Percentiles rank a stretch among this genome's conserved stretches.
These are phyloP conservation scores for Cryptosporidium bovis DNA, from an alignment of 169 alveolate species.

Conservation along the genomic window DNA sequence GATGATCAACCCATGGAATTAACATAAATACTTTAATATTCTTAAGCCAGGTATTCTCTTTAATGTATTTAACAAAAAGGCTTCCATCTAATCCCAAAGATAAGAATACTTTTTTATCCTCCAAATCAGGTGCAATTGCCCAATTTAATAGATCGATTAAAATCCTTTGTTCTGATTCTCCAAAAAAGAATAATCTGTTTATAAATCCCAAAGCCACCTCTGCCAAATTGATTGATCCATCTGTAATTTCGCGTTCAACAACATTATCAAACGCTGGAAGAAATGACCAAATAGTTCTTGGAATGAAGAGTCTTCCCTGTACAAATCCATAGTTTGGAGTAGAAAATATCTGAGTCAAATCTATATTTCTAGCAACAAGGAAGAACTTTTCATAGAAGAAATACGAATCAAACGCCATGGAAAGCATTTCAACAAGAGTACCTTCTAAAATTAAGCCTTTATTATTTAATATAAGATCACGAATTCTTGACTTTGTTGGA, in stretches of 20 bases:
- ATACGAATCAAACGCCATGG: conserved; percentile 3
- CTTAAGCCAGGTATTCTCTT: background rate
- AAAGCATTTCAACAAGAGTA: background rate
- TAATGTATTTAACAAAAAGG: conserved; percentile 1
- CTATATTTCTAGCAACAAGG: conserved; percentile 1
- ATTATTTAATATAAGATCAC: background rate
- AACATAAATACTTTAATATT: background rate
- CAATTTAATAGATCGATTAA: conserved; percentile 3
- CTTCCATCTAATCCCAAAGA: background rate
- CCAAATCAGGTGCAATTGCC: background rate
- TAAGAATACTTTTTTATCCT: conserved; percentile 7
- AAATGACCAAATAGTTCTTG: conserved; percentile 10
- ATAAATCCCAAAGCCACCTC: conserved; percentile 23
- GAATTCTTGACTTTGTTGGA: background rate
- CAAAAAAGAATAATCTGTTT: background rate
- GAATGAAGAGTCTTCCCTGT: conserved; percentile 19
- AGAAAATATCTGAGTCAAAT: conserved; percentile 6
- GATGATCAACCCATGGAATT: conserved; percentile 63
- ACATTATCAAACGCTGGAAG: background rate
- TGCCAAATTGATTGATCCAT: conserved; percentile 5
- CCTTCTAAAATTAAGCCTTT: background rate
- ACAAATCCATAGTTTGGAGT: background rate
- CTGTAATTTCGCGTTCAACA: background rate
- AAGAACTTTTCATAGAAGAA: conserved; percentile 42
- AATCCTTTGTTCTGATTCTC: background rate